These are phyloP conservation scores for Spathaspora arborariae DNA, from an alignment of 805 yeast genomes.

Conservation along the genomic window DNA sequence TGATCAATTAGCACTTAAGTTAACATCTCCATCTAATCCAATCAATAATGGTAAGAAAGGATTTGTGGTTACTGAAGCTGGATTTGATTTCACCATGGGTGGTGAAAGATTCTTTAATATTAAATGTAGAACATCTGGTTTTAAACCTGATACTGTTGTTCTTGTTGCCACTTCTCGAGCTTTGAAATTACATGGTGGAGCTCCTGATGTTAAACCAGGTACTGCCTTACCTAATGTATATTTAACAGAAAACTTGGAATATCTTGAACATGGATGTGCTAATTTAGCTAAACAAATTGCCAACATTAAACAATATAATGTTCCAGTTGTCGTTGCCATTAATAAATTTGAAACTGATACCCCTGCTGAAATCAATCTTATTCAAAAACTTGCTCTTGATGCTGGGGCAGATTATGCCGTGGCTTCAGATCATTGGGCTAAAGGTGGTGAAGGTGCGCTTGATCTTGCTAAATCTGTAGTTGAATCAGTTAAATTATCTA, in stretches of 20 bases:
- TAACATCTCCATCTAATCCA: conserved; percentile 55
- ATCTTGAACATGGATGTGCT: conserved; percentile 74
- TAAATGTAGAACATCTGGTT: conserved; percentile 89
- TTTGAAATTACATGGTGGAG: conserved; percentile 96
- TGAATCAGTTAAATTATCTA: conserved; percentile 51
- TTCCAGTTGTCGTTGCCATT: conserved; percentile 93
- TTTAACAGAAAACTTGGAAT: conserved; percentile 73
- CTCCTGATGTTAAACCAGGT: conserved; percentile 95
- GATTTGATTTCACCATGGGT: conserved; percentile 99
- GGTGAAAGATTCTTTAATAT: conserved; percentile 96
- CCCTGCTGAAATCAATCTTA: conserved; percentile 71
- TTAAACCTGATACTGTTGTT: conserved; percentile 84
- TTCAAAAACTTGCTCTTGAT: conserved; percentile 71
- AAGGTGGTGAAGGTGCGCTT: conserved; percentile 90
- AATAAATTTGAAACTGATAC: conserved; percentile 84
- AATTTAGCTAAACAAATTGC: conserved; percentile 87
- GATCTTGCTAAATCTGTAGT: conserved; percentile 81
- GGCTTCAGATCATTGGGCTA: conserved; percentile 89
- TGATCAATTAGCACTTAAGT: conserved; percentile 86
- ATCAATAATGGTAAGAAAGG: conserved; percentile 53
- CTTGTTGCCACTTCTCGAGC: conserved; percentile 96
- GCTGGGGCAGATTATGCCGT: conserved; percentile 97
- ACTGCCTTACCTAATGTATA: conserved; percentile 80
- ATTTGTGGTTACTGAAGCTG: conserved; percentile 95
- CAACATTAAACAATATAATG: conserved; percentile 79